Conservation (phyloP, 169 alveolate species). For the Cryptosporidium viatorum region DNA sequence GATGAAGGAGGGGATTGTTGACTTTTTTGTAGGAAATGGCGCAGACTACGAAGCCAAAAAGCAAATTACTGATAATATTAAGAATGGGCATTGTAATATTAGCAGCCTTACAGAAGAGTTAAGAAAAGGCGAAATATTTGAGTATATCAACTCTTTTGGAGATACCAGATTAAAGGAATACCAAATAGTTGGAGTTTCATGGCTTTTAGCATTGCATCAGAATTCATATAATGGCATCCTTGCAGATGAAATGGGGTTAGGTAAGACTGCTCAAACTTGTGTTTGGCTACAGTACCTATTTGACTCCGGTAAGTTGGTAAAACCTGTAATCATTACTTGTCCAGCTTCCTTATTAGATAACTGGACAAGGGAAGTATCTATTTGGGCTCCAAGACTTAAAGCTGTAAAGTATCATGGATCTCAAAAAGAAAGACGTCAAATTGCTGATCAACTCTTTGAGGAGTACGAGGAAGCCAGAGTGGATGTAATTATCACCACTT, state of each 20-base stretch:
- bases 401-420: conserved; percentile 85
- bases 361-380: conserved; percentile 86
- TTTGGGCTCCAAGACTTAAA: conserved; percentile 89
- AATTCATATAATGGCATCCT: conserved; percentile 87
- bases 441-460: conserved; percentile 40
- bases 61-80: conserved; percentile 14
- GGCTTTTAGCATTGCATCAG: conserved; percentile 87
- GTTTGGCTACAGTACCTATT: conserved; percentile 82
- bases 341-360: conserved; percentile 88
- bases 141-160: conserved; percentile 4
- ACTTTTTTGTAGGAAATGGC: conserved; percentile 42
- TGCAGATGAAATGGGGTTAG: conserved; percentile 94
- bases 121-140: conserved; percentile 17
- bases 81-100: conserved; percentile 56
- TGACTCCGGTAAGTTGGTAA: conserved; percentile 74
- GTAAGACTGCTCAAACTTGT: conserved; percentile 90
- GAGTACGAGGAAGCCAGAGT: conserved; percentile 23
- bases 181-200: conserved; percentile 89
- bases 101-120: conserved; percentile 21
- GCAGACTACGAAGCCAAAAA: not conserved
- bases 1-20: conserved; percentile 64
- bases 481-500: conserved; percentile 60
- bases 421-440: conserved; percentile 79
- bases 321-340: conserved; percentile 84
- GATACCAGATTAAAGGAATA: conserved; percentile 82